Evolutionary conservation across 768 basidiomycete genomes (phyloP), one percentile per base, ranked within the genome.

Genomic region (Lyophyllum shimeji): DNA sequence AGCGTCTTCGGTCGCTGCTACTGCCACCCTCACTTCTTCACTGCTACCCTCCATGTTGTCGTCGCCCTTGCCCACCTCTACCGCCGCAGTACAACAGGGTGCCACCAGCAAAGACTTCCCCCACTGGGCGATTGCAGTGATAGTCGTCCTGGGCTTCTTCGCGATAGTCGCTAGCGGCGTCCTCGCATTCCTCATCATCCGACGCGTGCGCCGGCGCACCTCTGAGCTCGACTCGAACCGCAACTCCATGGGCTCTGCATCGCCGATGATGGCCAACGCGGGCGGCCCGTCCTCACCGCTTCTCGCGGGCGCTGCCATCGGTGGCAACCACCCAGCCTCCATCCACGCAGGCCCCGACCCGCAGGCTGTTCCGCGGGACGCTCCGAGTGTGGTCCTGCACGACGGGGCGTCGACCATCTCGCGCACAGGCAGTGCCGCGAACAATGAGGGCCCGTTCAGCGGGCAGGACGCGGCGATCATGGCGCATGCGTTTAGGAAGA

Each of bases 41-140:
- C 46, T 2, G 17, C 60, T 23, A 31, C 50, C 54, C 3, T 29
- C 62, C 34, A 37, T 11, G 15, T 29, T 13, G 17, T 27, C 57
- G 29, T 53, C 60, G 20, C 52, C 60, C 15, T n/a, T n/a, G n/a
- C 18, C 63, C 15, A 49, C 59, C 46, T 53, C 63, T 29, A 58
- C 72, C 48, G 82, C 74, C 48, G 73, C 55, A 58, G 76, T 90
- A 20, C 89, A 89, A 67, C 61, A 66, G 48, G 57, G 65, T 17
- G 53, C 54, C 25, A 60, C 64, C 49, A 65, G 59, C 53, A 66
- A 77, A 15, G 63, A 75, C 33, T 94, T 94, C 67, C 93, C 92
- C 8, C 84, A 83, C 66, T 95, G 92, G 93, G 94, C 90, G 9
- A 95, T 95, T 64, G 92, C 95, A 50, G 87, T 95, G 60, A 90